Evolutionary conservation across 2,329 filamentous ascomycete species (phyloP).

Genomic region (Aphanoascus verrucosus): DNA sequence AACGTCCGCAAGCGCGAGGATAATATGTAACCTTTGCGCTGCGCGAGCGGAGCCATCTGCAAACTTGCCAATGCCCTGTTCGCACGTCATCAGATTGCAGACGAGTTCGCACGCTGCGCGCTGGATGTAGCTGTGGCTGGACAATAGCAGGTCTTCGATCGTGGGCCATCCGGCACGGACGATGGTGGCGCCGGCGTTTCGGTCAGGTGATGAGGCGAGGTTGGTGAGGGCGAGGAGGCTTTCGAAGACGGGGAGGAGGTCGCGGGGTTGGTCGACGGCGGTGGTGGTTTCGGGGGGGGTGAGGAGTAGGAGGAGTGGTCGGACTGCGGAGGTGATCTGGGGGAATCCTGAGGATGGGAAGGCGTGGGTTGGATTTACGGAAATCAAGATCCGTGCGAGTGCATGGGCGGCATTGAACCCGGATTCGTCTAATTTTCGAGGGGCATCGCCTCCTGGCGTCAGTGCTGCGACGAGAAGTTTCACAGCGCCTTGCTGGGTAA

Average conservation of each 20-base stretch:
- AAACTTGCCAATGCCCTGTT: constrained; percentile 37
- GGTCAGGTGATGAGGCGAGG: constrained; percentile 55
- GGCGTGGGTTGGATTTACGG: constrained; percentile 70
- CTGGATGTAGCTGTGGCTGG: constrained; percentile 61
- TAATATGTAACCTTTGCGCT: constrained; percentile 63
- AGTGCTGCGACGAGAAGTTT: constrained; percentile 69
- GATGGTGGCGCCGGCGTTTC: constrained; percentile 52
- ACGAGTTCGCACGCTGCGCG: constrained; percentile 80
- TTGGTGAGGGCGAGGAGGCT: constrained; percentile 87
- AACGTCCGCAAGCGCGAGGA: constrained; percentile 78
- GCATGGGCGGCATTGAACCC: constrained; percentile 61
- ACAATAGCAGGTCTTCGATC: constrained; percentile 74
- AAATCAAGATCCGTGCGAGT: constrained; percentile 74
- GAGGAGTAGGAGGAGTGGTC: constrained; percentile 67
- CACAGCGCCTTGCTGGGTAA: constrained; percentile 89
- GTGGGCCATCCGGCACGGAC: constrained; percentile 62
- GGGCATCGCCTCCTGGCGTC: constrained; percentile 31
- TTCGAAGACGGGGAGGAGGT: constrained; percentile 84
- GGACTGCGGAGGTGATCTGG: constrained; percentile 64
- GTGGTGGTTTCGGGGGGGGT: constrained; percentile 53
- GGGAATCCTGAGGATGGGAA: constrained; percentile 71
- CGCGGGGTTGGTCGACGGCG: constrained; percentile 46
- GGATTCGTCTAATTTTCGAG: constrained; percentile 30
- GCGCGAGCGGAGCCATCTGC: constrained; percentile 52
- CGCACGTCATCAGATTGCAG: constrained; percentile 61